Evolutionary conservation across 805 yeast genomes (phyloP).

Genomic region (Tetrapisispora iriomotensis): DNA sequence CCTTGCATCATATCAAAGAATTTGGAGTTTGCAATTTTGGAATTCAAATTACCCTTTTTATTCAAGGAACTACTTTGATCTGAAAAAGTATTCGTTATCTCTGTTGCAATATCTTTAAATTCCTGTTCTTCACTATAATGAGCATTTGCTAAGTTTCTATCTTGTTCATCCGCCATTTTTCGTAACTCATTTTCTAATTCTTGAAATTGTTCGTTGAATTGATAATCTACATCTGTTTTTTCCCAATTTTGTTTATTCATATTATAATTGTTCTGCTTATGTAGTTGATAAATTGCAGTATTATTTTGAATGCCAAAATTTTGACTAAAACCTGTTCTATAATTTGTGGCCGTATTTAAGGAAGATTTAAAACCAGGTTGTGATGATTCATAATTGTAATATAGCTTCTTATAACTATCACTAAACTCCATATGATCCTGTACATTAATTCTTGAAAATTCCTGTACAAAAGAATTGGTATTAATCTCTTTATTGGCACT

Average conservation of each 20-base stretch:
- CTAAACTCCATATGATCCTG: conserved; percentile 25
- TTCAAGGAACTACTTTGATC: background rate
- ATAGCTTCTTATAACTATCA: conserved; percentile 20
- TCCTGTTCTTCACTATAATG: conserved; percentile 15
- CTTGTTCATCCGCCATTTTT: conserved; percentile 1
- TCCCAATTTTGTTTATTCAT: no score
- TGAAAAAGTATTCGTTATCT: conserved; percentile 15
- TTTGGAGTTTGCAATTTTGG: conserved; percentile 22
- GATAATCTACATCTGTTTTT: conserved; percentile 3
- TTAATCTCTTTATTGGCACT: background rate
- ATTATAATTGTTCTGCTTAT: no score
- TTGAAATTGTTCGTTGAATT: conserved; percentile 18
- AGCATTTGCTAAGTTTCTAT: background rate
- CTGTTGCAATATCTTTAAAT: conserved; percentile 21
- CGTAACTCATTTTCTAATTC: conserved; percentile 17
- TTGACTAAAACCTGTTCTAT: background rate
- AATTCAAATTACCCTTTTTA: conserved; percentile 8
- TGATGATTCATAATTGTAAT: conserved; percentile 14
- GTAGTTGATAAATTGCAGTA: no score
- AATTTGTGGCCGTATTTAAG: background rate
- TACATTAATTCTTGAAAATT: conserved; percentile 21
- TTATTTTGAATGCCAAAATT: no score
- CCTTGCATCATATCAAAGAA: conserved; percentile 24
- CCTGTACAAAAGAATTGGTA: conserved; percentile 5
- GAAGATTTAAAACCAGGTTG: background rate